Base-by-base conservation (phyloP, 495 filamentous ascomycete species). In the Pseudevernia furfuracea region DNA sequence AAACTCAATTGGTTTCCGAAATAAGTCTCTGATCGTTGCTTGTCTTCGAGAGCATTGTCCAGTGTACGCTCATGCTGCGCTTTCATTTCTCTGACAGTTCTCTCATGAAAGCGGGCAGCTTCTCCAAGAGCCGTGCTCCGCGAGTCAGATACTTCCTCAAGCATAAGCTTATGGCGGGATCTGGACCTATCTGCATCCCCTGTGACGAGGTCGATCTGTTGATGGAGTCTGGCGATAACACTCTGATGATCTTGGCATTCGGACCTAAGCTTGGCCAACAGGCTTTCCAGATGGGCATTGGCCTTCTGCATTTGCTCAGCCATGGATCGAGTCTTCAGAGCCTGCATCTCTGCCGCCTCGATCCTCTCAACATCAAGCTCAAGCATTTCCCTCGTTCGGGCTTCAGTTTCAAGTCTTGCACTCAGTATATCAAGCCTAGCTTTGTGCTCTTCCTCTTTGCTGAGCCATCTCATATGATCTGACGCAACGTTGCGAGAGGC, bases 391-490 rank as follows among this genome's bases (percentile, higher is more conserved):
- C 90, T 84, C 36, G 89, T 87, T 63, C 85, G 81, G 10, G 85
- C 82, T 72, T 97, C 91, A 11, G 88, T 86, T 63, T 87, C 87
- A 49, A 93, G 82, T 61, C 85, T 84, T 38, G 88, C 89, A 62
- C 87, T 86, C 30, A 96, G 81, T 55, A 92, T 84, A 63, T 96
- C 90, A 62, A 91, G 87, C 61, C 84, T 85, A 66, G 86, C 87
- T 61, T 84, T 77, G 64, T 90, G 82, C 55, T 87, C 83, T 69
- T 92, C 84, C 69, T 93, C 87, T 67, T 83, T 87, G 75, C 86
- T 85, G 55, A 81, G 79, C 77, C 86, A 90, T 30, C 81, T 78
- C n/a, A 86, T 83, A 70, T 91, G 90, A 71, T 96, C 91, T 62
- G 86, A 82, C 21, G 85, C 84, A 61, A 96, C 85, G 60, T 95